These are phyloP conservation scores for Arachis monticola DNA, from an alignment of 331 rosid genomes.

Conservation along the genomic window DNA sequence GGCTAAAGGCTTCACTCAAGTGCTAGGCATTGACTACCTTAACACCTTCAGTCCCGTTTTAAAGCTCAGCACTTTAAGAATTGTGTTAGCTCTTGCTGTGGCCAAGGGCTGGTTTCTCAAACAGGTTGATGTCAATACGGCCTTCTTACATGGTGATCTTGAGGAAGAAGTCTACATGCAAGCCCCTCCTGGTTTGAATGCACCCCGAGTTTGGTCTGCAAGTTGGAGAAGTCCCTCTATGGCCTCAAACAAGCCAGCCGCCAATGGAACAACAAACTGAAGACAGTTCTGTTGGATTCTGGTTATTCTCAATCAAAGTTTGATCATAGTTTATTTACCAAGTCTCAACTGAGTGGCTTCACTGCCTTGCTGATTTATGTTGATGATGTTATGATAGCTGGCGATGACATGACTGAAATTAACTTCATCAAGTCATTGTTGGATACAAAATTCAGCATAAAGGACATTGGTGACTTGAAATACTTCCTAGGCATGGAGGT, in stretches of 20 bases:
- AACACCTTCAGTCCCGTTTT: too few species aligned
- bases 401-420: not conserved
- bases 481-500: not conserved
- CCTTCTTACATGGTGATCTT: too few species aligned
- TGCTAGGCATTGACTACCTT: too few species aligned
- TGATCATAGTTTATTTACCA: not conserved
- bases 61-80: too few species aligned
- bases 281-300: not conserved
- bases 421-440: not conserved
- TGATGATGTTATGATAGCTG: not conserved
- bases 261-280: not conserved
- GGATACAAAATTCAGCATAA: not conserved
- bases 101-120: too few species aligned
- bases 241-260: not conserved
- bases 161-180: too few species aligned
- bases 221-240: not conserved
- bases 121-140: too few species aligned
- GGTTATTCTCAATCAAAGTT: not conserved
- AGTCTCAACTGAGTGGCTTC: not conserved
- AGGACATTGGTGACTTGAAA: not conserved
- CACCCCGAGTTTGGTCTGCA: not conserved
- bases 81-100: too few species aligned
- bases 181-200: not conserved
- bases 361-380: not conserved
- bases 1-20: too few species aligned